Percentiles rank a stretch among this genome's conserved stretches.
Evolutionary conservation across 441 rosid species (phyloP).

Genomic region (Theobroma grandiflorum): DNA sequence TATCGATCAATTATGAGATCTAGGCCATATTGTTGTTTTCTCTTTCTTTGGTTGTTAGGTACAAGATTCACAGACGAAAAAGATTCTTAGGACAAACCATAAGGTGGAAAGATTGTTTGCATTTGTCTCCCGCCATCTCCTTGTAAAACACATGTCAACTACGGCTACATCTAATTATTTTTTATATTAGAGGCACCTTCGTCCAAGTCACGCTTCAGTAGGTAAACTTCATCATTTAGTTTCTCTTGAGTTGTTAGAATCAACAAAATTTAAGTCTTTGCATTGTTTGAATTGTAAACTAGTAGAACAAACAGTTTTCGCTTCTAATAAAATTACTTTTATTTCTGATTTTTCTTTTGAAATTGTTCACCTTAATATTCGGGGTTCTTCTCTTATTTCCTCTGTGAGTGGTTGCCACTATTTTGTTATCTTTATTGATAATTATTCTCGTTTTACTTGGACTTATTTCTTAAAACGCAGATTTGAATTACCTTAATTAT

Average conservation of each 20-base stretch:
- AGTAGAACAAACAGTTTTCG: neutral
- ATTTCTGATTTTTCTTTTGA: neutral
- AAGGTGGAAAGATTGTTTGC: constrained; percentile 27
- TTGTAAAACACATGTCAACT: neutral
- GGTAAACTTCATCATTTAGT: neutral
- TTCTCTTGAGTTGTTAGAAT: neutral
- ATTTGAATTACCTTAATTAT: neutral
- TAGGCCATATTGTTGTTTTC: neutral
- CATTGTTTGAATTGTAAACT: constrained; percentile 17
- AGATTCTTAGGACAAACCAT: constrained; percentile 20
- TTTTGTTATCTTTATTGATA: constrained; percentile 27
- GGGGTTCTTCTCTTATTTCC: neutral
- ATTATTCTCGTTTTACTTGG: neutral
- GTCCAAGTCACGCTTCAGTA: constrained; percentile 15
- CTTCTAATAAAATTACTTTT: constrained; percentile 5
- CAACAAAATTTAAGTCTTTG: neutral
- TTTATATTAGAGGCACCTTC: neutral
- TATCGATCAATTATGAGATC: constrained; percentile 24
- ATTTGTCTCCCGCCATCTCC: neutral
- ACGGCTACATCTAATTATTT: neutral
- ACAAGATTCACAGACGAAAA: constrained; percentile 18
- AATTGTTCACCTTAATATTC: constrained; percentile 14
- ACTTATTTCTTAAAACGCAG: neutral
- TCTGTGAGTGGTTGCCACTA: neutral
- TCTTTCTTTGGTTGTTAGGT: constrained; percentile 18